Evolutionary conservation across 805 yeast genomes (phyloP).

Genomic region (Candida fluviatilis): DNA sequence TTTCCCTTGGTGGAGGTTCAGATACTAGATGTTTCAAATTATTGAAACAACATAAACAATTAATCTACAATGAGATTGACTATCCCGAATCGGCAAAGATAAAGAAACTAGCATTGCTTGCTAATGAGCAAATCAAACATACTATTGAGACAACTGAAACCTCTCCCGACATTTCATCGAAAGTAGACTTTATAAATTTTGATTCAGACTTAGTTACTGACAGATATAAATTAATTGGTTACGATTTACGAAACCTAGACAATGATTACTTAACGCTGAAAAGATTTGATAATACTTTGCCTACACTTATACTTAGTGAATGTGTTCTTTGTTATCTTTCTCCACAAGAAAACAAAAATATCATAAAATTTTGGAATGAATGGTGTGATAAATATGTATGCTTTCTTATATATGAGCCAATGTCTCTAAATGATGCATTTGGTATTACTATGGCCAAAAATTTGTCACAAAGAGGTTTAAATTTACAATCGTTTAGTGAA

Average conservation of each 20-base stretch:
- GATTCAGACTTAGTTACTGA: slow-evolving; percentile 30
- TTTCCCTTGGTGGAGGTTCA: slow-evolving; percentile 79
- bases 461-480: slow-evolving; percentile 56
- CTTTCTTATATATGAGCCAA: slow-evolving; percentile 64
- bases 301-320: slow-evolving; percentile 66
- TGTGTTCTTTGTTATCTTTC: slow-evolving; percentile 72
- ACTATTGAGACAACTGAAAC: slow-evolving; percentile 16
- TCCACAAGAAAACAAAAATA: slow-evolving; percentile 43
- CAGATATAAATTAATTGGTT: slow-evolving; percentile 50
- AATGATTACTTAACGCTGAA: slow-evolving; percentile 8
- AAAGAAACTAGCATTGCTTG: slow-evolving; percentile 47
- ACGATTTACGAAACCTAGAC: slow-evolving; percentile 46
- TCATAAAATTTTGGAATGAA: slow-evolving; percentile 41
- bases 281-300: slow-evolving; percentile 30
- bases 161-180: slow-evolving; percentile 8
- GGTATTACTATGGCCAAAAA: slow-evolving; percentile 68
- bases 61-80: slow-evolving; percentile 60
- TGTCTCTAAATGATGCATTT: slow-evolving; percentile 57
- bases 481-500: slow-evolving; percentile 51
- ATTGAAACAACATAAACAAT: slow-evolving; percentile 24
- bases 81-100: slow-evolving; percentile 50
- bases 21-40: slow-evolving; percentile 64
- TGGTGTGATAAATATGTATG: slow-evolving; percentile 18
- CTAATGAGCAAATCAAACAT: slow-evolving; percentile 20
- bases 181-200: slow-evolving; percentile 19